These are phyloP conservation scores for Lophiotrema nucula DNA, from an alignment of 495 filamentous ascomycete species.

Conservation along the genomic window DNA sequence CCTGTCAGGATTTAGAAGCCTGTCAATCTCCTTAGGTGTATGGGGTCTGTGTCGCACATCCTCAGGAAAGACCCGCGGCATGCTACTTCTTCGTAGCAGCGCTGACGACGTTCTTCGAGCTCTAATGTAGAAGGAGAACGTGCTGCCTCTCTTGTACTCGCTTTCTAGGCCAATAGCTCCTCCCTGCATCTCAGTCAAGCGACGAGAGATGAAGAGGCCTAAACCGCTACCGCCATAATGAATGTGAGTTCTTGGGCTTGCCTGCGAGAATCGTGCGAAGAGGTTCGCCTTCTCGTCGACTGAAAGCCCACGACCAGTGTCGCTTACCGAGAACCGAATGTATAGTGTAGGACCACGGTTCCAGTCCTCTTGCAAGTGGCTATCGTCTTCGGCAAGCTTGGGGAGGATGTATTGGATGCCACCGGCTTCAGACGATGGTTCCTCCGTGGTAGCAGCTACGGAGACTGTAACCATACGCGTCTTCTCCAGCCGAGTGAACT, in stretches of 20 bases:
- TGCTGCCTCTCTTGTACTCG: constrained; percentile 31
- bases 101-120: constrained; percentile 3
- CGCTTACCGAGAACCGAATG: constrained; percentile 35
- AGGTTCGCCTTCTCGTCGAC: constrained; percentile 32
- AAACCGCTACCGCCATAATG: constrained; percentile 31
- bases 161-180: constrained; percentile 40
- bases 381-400: constrained; percentile 19
- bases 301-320: constrained; percentile 40
- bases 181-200: constrained; percentile 39
- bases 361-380: constrained; percentile 31
- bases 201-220: constrained; percentile 40
- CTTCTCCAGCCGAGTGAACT: constrained; percentile 55
- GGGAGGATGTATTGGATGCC: constrained; percentile 3
- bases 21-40: background rate
- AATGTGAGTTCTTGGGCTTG: constrained; percentile 35
- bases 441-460: constrained; percentile 3
- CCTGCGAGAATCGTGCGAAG: constrained; percentile 40
- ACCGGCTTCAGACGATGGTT: background rate
- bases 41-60: background rate
- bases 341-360: constrained; percentile 34
- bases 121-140: constrained; percentile 42
- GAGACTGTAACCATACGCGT: constrained; percentile 19
- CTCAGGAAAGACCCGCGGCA: background rate
- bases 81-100: background rate
- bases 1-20: background rate